Evolutionary conservation across 2,329 filamentous ascomycete genomes (phyloP), one percentile per base, ranked within the genome.

Genomic region (Corynespora cassiicola): DNA sequence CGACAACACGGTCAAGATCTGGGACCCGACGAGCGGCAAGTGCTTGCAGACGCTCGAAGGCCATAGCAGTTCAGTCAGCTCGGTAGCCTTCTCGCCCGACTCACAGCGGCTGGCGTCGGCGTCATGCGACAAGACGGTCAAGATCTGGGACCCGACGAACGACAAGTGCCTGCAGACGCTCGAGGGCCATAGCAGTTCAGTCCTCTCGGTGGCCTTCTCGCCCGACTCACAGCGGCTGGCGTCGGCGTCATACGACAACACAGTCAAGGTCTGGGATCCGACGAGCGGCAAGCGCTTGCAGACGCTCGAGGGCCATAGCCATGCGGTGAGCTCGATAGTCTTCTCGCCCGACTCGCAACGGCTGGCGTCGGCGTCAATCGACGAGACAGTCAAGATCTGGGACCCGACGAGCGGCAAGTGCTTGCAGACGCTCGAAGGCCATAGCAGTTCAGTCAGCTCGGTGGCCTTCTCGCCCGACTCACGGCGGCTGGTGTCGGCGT

Each of bases 71-170:
- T 15, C 1, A 4, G 46, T 60, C 30, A 36, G 5, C 11, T 51
- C 35, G 5, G 47, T 60, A 14, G 45, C 44, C 24, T 55, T 61
- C 48, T 56, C 52, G 2, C 39, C 26, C 32, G 40, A 58, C 42
- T 45, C 35, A n/a, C 34, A 31, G 1, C 36, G 21, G 33, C 35
- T 58, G 16, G 52, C 52, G 19, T 58, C 36, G 9, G 21, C 17
- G 19, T 42, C 24, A 5, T 10, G 28, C 14, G 22, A 22, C 25
- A 26, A 17, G 20, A 36, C 32, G 5, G 32, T 36, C 20, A 39
- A 38, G 32, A 20, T 36, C 23, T 36, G 32, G 32, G 22, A 36
- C n/a, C 10, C 30, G 7, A 21, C 5, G 23, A 40, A 23, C 19
- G 31, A 23, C 31, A 25, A 27, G 11, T 35, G 34, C 26, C 12